Conservation (phyloP, 345 rosid species). For the Dimocarpus longan region DNA sequence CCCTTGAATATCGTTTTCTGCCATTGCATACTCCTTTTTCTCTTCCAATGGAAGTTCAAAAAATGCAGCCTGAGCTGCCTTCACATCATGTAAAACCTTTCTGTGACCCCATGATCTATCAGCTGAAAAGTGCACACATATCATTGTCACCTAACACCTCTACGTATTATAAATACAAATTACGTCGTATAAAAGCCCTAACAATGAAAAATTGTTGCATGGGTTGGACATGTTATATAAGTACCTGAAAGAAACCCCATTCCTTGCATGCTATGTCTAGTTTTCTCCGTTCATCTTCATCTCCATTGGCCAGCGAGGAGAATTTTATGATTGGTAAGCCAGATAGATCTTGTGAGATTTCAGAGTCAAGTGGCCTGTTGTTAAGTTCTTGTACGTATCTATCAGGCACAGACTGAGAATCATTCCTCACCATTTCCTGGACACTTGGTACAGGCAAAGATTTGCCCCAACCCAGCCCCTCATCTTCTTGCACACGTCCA, state of each 20-base stretch:
- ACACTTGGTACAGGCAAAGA: constrained; percentile 27
- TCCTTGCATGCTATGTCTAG: constrained; percentile 34
- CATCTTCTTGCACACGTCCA: constrained; percentile 8
- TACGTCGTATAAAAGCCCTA: no score
- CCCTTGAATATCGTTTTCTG: constrained; percentile 24
- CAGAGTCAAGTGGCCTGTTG: constrained; percentile 19
- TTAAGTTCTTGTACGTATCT: constrained; percentile 20
- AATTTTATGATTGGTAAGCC: constrained; percentile 28
- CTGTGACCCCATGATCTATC: constrained; percentile 23
- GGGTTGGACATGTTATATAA: no score
- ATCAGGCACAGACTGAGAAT: constrained; percentile 21
- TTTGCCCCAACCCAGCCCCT: constrained; percentile 18
- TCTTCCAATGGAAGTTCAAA: constrained; percentile 35
- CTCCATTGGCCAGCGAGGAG: constrained; percentile 28
- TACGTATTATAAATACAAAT: no score
- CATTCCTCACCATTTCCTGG: constrained; percentile 28
- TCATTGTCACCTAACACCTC: neutral
- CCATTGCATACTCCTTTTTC: constrained; percentile 29
- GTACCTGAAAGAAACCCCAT: constrained; percentile 46
- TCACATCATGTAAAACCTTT: constrained; percentile 16
- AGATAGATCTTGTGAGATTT: neutral
- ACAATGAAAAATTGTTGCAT: neutral
- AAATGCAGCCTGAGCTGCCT: constrained; percentile 24
- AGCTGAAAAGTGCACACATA: constrained; percentile 17
- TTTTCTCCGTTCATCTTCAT: constrained; percentile 24